phyloP scores from a whole-genome alignment of 352 stramenopile species.

The Pythium grandisporangium region DNA sequence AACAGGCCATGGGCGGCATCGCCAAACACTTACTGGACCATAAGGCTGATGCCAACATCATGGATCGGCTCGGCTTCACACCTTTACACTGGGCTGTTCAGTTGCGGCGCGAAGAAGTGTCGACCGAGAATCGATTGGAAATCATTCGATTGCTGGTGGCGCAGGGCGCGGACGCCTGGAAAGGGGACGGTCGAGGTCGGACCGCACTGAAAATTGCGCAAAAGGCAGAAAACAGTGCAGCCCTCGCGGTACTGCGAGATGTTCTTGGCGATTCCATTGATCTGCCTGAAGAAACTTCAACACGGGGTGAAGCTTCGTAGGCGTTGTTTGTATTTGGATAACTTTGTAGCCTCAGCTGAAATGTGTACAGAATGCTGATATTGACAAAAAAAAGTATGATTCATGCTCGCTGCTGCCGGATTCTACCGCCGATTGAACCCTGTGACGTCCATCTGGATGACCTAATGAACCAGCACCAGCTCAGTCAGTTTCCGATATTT shows the following conservation, averaged over 20 bases:
- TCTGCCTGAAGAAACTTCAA: slow-evolving; percentile 10
- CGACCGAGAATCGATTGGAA: slow-evolving; percentile 43
- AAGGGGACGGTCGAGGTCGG: slow-evolving; percentile 31
- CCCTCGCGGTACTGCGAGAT: slow-evolving; percentile 45
- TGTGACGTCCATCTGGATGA: slow-evolving; percentile 68
- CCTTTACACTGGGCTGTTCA: slow-evolving; percentile 79
- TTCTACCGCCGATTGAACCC: slow-evolving; percentile 63
- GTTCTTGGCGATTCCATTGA: slow-evolving; percentile 31
- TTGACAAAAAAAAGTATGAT: no score
- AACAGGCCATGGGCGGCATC: slow-evolving; percentile 55
- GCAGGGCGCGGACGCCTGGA: slow-evolving; percentile 36
- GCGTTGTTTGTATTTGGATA: neutral
- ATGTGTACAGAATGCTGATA: no score
- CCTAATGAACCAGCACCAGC: no score
- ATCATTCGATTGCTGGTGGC: slow-evolving; percentile 61
- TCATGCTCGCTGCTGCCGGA: no score
- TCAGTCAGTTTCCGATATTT: no score
- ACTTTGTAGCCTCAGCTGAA: no score
- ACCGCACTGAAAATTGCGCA: slow-evolving; percentile 57
- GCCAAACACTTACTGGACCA: slow-evolving; percentile 54
- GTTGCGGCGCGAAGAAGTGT: slow-evolving; percentile 68
- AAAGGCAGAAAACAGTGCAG: slow-evolving; percentile 56
- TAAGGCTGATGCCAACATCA: slow-evolving; percentile 48
- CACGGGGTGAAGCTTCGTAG: neutral
- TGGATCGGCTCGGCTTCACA: slow-evolving; percentile 58